Evolutionary conservation across 352 stramenopile species (phyloP), one percentile per base, ranked within the genome.

Genomic region (Phytophthora sp.): DNA sequence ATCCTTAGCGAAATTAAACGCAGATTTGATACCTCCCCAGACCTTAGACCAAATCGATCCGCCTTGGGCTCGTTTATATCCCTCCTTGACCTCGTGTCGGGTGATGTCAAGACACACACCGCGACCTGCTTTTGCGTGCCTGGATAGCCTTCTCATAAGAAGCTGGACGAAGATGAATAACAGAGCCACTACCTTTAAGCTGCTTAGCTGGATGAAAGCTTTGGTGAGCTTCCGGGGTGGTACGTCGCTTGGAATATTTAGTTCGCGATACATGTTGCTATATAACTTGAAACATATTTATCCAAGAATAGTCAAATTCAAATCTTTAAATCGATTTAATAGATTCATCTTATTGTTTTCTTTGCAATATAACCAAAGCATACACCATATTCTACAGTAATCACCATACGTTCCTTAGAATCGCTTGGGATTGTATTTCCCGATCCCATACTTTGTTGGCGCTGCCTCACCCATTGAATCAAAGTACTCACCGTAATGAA

Each of bases 241-340:
- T 1, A 66, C 27, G 1, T 36, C 21, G 4, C 26, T 41, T 29
- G 57, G 59, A 47, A 66, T 38, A 2, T 21, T 24, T 55, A 66
- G 9, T 42, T 59, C 52, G 36, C 36, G 52, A 59, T 59, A 59
- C 52, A 59, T 59, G 35, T 59, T 50, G 36, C 18, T 56, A 56
- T 56, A 59, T 50, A 5, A 0, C 4, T 49, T 59, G 38, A 50
- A 39, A 9, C 16, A 60, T 60, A 31, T 16, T 33, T 42, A 51
- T 24, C 21, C 38, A 20, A 63, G 1, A 49, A 71, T 49, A 7
- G 53, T 42, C 20, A 71, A 35, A 46, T 71, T 63, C 7, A 71
- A 26, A 57, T 71, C 63, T 38, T 63, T 41, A 15, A 71, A 26
- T 41, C 60, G n/a, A n/a, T n/a, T n/a, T n/a, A n/a, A n/a, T n/a